A percentile compares a stretch with the other conserved stretches of the same genome.
phyloP scores from a whole-genome alignment of 441 rosid species.

The Erysimum cheiri region DNA sequence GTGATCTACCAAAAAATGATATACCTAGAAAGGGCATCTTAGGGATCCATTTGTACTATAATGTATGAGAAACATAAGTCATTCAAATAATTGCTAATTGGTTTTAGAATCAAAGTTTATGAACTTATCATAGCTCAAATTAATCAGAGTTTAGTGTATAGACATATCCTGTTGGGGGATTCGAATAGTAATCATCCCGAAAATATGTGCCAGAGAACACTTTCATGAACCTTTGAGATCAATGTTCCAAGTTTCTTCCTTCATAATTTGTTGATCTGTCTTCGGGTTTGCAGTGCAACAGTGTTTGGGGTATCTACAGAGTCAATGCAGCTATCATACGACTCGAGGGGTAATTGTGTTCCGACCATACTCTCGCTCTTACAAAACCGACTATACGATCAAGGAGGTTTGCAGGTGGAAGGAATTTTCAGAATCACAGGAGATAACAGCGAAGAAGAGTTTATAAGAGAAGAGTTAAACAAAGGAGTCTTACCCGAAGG shows the following conservation, averaged over 20 bases:
- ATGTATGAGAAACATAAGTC: no score
- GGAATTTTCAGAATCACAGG: slow-evolving; percentile 39
- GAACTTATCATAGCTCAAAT: not conserved
- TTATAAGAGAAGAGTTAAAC: slow-evolving; percentile 34
- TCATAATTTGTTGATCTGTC: slow-evolving; percentile 5
- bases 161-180: not conserved
- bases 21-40: no score
- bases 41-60: no score
- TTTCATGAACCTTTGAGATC: slow-evolving; percentile 6
- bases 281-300: slow-evolving; percentile 54
- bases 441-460: slow-evolving; percentile 36
- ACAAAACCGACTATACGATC: slow-evolving; percentile 71
- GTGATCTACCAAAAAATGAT: no score
- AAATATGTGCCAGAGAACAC: not conserved
- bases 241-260: slow-evolving; percentile 1
- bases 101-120: no score
- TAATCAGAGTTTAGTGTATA: not conserved
- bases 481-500: slow-evolving; percentile 31
- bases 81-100: no score
- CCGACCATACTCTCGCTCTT: slow-evolving; percentile 71
- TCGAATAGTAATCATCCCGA: not conserved
- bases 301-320: slow-evolving; percentile 93
- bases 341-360: slow-evolving; percentile 79
- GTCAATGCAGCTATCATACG: slow-evolving; percentile 88
- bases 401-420: slow-evolving; percentile 70